phyloP scores from a whole-genome alignment of 208 protist genomes.

The Willaertia magna region DNA sequence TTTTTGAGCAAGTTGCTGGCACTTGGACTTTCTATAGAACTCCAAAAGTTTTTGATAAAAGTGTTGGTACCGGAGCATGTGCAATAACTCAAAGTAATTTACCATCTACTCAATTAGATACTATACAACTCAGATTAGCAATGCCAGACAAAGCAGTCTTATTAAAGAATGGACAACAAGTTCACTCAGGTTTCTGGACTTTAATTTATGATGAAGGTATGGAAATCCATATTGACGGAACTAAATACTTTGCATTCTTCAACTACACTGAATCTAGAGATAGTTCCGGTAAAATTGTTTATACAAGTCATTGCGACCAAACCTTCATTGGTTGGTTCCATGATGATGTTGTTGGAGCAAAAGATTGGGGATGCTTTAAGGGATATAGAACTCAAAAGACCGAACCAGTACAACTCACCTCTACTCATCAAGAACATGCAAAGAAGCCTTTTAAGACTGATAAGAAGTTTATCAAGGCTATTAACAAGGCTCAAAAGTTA shows the following conservation, averaged over 20 bases:
- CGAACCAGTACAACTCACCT: too few species aligned
- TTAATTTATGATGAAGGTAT: background rate
- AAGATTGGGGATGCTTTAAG: background rate
- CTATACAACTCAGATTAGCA: background rate
- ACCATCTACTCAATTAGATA: background rate
- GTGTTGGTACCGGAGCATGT: background rate
- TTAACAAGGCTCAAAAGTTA: background rate
- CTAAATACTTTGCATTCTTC: constrained; percentile 1
- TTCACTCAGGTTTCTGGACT: background rate
- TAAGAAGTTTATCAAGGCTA: background rate
- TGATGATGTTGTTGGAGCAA: background rate
- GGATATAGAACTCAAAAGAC: background rate
- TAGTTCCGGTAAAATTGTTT: background rate
- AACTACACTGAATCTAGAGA: background rate
- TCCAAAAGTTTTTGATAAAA: background rate
- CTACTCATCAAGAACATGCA: background rate
- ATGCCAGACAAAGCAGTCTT: background rate
- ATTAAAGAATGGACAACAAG: background rate
- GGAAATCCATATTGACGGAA: background rate
- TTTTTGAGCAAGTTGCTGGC: too few species aligned
- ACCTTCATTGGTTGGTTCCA: background rate
- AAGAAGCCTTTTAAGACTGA: background rate
- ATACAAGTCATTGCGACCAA: background rate
- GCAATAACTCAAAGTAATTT: background rate
- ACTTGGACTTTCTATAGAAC: background rate